These are phyloP conservation scores for Pseudocercospora fijiensis DNA, from an alignment of 2,329 filamentous ascomycete genomes.

Conservation along the genomic window DNA sequence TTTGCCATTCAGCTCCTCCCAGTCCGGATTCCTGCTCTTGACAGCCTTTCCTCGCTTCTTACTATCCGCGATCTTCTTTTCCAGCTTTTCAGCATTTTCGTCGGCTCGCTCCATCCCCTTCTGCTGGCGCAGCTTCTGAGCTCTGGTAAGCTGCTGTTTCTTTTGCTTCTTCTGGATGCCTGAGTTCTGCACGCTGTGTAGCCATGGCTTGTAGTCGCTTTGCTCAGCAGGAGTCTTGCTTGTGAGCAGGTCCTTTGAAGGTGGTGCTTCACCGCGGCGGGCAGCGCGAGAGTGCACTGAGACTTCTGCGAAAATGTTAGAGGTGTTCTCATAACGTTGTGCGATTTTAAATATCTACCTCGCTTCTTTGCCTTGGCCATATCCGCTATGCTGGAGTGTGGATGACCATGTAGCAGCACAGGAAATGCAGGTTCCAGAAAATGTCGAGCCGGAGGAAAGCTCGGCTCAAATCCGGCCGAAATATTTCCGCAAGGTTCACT, in stretches of 20 bases:
- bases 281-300: slow-evolving; percentile 73
- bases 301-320: slow-evolving; percentile 46
- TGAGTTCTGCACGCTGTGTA: slow-evolving; percentile 67
- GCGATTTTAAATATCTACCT: slow-evolving; percentile 33
- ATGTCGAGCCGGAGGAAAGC: neutral
- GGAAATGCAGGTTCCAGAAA: neutral
- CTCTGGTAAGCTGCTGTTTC: slow-evolving; percentile 53
- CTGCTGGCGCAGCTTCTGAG: slow-evolving; percentile 55
- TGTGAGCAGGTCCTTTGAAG: slow-evolving; percentile 43
- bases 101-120: slow-evolving; percentile 58
- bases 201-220: slow-evolving; percentile 58
- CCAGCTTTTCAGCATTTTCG: slow-evolving; percentile 53
- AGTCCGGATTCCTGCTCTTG: slow-evolving; percentile 30
- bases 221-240: slow-evolving; percentile 51
- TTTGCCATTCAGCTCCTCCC: slow-evolving; percentile 39
- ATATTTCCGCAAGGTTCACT: neutral
- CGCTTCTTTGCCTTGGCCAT: slow-evolving; percentile 50
- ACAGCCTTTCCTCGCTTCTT: slow-evolving; percentile 49
- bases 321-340: too few species aligned
- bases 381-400: slow-evolving; percentile 42
- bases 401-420: neutral
- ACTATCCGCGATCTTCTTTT: slow-evolving; percentile 57
- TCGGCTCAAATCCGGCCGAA: neutral
- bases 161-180: slow-evolving; percentile 69
- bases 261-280: slow-evolving; percentile 68